Conservation (phyloP, 495 filamentous ascomycete genomes). For the Entonaema liquescens region DNA sequence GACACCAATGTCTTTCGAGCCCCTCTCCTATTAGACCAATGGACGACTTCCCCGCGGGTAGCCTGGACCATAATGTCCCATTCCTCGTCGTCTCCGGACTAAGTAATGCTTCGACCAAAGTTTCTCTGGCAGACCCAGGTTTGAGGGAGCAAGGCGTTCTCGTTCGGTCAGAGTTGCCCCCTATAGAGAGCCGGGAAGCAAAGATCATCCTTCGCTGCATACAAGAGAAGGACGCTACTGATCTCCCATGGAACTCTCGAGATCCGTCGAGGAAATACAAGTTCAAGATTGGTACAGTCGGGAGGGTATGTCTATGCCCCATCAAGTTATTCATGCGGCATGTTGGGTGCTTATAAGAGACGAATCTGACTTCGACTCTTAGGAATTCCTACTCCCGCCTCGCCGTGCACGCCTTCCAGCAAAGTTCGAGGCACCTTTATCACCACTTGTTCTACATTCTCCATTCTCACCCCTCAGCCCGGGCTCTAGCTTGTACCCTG, state of each 20-base stretch:
- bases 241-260: constrained; percentile 65
- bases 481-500: constrained; percentile 80
- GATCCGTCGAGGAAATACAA: constrained; percentile 55
- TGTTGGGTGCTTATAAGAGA: not conserved
- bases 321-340: not conserved
- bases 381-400: constrained; percentile 61
- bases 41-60: constrained; percentile 87
- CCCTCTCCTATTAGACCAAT: constrained; percentile 56
- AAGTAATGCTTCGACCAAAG: constrained; percentile 48
- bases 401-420: constrained; percentile 60
- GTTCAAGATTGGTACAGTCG: constrained; percentile 74
- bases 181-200: constrained; percentile 70
- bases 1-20: constrained; percentile 36
- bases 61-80: constrained; percentile 82
- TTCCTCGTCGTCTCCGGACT: constrained; percentile 82
- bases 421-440: constrained; percentile 54
- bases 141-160: constrained; percentile 66
- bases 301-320: constrained; percentile 71
- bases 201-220: constrained; percentile 74
- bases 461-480: constrained; percentile 88
- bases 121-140: constrained; percentile 53
- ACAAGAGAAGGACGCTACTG: constrained; percentile 69
- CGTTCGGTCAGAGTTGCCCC: constrained; percentile 73
- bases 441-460: constrained; percentile 74
- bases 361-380: constrained; percentile 29